Evolutionary conservation across 352 stramenopile species (phyloP).

Genomic region (Peronospora farinosa): DNA sequence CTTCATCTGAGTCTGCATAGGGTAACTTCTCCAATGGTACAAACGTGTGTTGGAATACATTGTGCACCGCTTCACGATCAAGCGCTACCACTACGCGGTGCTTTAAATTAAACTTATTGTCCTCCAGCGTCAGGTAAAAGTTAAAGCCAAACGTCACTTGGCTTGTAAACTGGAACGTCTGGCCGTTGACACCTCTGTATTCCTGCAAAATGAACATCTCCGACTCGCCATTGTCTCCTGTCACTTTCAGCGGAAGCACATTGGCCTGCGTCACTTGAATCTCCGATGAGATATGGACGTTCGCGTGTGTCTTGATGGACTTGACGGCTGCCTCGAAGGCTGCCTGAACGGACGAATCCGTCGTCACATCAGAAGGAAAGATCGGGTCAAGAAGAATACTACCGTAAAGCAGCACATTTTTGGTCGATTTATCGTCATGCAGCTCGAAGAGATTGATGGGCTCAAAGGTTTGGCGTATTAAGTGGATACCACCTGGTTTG

Average conservation of each 20-base stretch:
- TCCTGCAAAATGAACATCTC: constrained; percentile 67
- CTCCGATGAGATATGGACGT: constrained; percentile 38
- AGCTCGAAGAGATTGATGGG: constrained; percentile 59
- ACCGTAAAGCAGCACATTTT: constrained; percentile 56
- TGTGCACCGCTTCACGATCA: constrained; percentile 64
- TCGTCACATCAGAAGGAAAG: constrained; percentile 21
- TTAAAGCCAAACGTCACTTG: constrained; percentile 68
- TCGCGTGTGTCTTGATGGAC: constrained; percentile 31
- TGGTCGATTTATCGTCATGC: constrained; percentile 11
- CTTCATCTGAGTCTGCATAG: constrained; percentile 9
- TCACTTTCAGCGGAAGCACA: constrained; percentile 46
- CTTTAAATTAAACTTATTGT: constrained; percentile 40
- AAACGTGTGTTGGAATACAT: constrained; percentile 71
- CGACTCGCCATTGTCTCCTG: constrained; percentile 59
- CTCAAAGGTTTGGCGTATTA: constrained; percentile 44
- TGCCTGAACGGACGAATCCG: constrained; percentile 38
- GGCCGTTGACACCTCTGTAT: constrained; percentile 27
- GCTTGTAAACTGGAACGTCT: constrained; percentile 45
- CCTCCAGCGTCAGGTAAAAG: constrained; percentile 62
- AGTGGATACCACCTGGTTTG: constrained; percentile 35
- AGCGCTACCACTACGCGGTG: constrained; percentile 62
- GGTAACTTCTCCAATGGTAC: constrained; percentile 16
- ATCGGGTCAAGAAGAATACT: constrained; percentile 46
- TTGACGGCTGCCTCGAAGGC: constrained; percentile 37
- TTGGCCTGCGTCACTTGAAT: constrained; percentile 29